Conservation (phyloP, 441 rosid species). For the Sinapis alba region DNA sequence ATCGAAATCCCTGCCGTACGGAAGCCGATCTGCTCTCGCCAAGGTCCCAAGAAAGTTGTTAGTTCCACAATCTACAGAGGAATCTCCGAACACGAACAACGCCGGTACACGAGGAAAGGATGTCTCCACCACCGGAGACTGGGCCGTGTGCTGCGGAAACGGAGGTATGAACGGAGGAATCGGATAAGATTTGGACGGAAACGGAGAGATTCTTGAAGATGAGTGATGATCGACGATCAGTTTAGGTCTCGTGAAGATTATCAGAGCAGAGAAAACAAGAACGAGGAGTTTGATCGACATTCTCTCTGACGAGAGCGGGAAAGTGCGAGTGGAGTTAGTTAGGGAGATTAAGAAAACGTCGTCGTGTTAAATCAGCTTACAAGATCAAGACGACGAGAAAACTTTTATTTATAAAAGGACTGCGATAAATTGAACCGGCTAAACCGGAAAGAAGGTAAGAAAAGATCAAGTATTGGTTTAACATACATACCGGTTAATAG, state of each 20-base stretch:
- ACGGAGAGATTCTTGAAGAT: constrained; percentile 21
- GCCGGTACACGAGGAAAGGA: constrained; percentile 43
- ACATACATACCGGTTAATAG: neutral
- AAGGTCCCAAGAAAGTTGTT: constrained; percentile 85
- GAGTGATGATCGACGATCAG: constrained; percentile 20
- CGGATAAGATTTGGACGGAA: neutral
- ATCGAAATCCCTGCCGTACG: constrained; percentile 93
- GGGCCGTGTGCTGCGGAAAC: constrained; percentile 29
- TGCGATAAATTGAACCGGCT: neutral
- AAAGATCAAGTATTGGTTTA: neutral
- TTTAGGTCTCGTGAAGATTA: constrained; percentile 29
- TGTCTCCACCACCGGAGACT: constrained; percentile 27
- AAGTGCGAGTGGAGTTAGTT: constrained; percentile 16
- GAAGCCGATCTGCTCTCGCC: constrained; percentile 91
- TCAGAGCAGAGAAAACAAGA: constrained; percentile 41
- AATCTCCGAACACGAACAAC: constrained; percentile 79
- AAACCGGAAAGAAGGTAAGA: neutral
- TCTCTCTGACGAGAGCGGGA: constrained; percentile 24
- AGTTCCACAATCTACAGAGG: constrained; percentile 85
- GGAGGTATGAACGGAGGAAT: constrained; percentile 26
- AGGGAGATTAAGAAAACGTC: neutral
- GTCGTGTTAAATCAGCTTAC: constrained; percentile 12
- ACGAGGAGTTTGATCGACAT: constrained; percentile 45
- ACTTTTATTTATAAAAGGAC: neutral
- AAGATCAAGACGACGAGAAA: neutral